A percentile compares a stretch with the other conserved stretches of the same genome.
phyloP scores from a whole-genome alignment of 2,329 filamentous ascomycete species.

The Arthrobotrys sinensis region DNA sequence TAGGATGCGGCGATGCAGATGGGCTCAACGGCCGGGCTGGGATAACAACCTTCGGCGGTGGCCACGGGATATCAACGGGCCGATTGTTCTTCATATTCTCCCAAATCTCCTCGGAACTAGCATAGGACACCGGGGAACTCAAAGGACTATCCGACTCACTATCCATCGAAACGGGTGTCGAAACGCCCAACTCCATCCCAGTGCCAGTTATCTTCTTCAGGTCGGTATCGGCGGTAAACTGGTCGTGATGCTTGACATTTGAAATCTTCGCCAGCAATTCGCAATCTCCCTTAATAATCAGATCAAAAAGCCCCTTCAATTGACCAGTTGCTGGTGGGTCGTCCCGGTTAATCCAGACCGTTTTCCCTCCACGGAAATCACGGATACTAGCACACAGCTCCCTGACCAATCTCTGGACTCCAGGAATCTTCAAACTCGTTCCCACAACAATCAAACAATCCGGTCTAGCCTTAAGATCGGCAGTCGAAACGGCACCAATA shows the following conservation, averaged over 20 bases:
- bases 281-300: conserved; percentile 87
- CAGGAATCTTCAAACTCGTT: conserved; percentile 94
- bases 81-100: conserved; percentile 57
- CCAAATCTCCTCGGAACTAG: conserved; percentile 58
- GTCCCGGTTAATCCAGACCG: conserved; percentile 95
- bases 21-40: conserved; percentile 42
- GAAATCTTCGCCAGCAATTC: conserved; percentile 87
- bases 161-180: conserved; percentile 58
- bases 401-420: conserved; percentile 88
- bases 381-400: conserved; percentile 92
- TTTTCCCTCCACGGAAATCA: conserved; percentile 84
- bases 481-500: conserved; percentile 89
- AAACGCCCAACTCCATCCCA: conserved; percentile 59
- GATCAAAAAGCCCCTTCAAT: conserved; percentile 92
- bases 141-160: conserved; percentile 57
- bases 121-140: conserved; percentile 57
- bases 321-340: conserved; percentile 85
- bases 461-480: conserved; percentile 86
- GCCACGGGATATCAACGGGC: conserved; percentile 50
- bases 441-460: conserved; percentile 96
- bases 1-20: conserved; percentile 54
- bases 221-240: conserved; percentile 55
- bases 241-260: conserved; percentile 68
- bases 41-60: conserved; percentile 47
- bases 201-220: conserved; percentile 60